phyloP scores from a whole-genome alignment of 2,329 filamentous ascomycete species.

The Neoascochyta sp. region DNA sequence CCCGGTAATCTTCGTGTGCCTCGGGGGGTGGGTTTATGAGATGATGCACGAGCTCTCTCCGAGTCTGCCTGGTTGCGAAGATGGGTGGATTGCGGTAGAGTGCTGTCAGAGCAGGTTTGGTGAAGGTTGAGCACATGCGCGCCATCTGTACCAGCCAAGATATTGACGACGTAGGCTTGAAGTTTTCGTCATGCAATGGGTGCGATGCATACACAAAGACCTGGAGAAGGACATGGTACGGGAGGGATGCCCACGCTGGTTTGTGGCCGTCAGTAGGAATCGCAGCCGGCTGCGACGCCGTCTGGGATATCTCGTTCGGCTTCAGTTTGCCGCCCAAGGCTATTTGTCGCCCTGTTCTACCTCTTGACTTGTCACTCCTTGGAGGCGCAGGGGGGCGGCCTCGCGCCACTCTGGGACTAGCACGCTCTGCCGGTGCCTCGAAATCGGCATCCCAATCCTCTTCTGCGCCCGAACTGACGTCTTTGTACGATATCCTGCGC shows the following conservation, averaged over 20 bases:
- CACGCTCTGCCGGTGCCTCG: constrained; percentile 16
- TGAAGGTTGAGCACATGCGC: constrained; percentile 58
- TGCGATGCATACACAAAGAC: constrained; percentile 67
- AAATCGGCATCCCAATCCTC: constrained; percentile 27
- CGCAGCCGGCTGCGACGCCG: constrained; percentile 3
- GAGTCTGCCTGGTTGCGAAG: constrained; percentile 49
- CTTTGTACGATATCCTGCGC: constrained; percentile 30
- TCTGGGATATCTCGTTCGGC: constrained; percentile 11
- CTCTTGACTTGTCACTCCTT: constrained; percentile 10
- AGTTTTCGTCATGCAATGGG: constrained; percentile 51
- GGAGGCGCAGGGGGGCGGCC: constrained; percentile 7
- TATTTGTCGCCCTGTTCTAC: constrained; percentile 10
- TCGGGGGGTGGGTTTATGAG: constrained; percentile 50
- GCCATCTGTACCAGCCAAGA: constrained; percentile 65
- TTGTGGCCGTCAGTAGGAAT: constrained; percentile 27
- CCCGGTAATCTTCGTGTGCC: constrained; percentile 56
- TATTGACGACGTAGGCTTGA: constrained; percentile 44
- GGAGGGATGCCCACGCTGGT: constrained; percentile 45
- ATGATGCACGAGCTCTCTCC: constrained; percentile 46
- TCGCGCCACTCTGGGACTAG: constrained; percentile 9
- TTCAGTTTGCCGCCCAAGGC: constrained; percentile 27
- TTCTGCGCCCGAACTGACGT: constrained; percentile 31
- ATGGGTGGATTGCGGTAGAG: constrained; percentile 69
- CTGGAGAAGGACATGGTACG: constrained; percentile 65
- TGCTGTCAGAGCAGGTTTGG: constrained; percentile 68